Evolutionary conservation across 1,284 basidiomycete species (phyloP).

Genomic region (Austropuccinia psidii): DNA sequence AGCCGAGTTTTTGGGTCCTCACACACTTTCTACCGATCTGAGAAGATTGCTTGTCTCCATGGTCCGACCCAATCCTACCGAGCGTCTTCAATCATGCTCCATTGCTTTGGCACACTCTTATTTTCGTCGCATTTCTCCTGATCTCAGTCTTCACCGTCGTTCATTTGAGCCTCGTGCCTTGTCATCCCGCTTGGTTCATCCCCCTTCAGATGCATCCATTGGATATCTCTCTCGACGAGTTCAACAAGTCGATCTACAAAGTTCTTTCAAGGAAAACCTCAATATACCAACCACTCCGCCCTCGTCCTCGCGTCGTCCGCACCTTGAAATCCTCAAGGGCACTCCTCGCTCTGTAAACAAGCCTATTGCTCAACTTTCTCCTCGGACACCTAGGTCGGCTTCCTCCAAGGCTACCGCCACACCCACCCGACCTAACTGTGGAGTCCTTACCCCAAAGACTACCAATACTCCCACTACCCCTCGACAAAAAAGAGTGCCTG

Average conservation of each 20-base stretch:
- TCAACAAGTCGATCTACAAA: not conserved
- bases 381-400: not conserved
- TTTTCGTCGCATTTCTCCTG: slow-evolving; percentile 50
- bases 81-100: slow-evolving; percentile 58
- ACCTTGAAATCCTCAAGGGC: not conserved
- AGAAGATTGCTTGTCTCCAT: slow-evolving; percentile 65
- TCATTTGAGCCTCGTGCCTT: not conserved
- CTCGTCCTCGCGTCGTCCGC: too few relatives aligned
- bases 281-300: not conserved
- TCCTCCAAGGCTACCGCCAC: not conserved
- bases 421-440: not conserved
- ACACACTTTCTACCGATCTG: slow-evolving; percentile 39
- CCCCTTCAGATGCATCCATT: not conserved
- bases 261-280: not conserved
- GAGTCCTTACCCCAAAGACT: not conserved
- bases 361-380: not conserved
- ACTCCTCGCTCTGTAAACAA: not conserved
- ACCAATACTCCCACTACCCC: slow-evolving; percentile 8
- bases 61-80: slow-evolving; percentile 65
- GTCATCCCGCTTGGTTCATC: not conserved
- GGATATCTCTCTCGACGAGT: not conserved
- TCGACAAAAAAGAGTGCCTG: not conserved
- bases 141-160: not conserved
- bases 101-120: slow-evolving; percentile 62
- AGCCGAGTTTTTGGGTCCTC: slow-evolving; percentile 28